Evolutionary conservation across 2,329 filamentous ascomycete species (phyloP), one percentile per base, ranked within the genome.

Genomic region (Teratosphaeria zuluensis): DNA sequence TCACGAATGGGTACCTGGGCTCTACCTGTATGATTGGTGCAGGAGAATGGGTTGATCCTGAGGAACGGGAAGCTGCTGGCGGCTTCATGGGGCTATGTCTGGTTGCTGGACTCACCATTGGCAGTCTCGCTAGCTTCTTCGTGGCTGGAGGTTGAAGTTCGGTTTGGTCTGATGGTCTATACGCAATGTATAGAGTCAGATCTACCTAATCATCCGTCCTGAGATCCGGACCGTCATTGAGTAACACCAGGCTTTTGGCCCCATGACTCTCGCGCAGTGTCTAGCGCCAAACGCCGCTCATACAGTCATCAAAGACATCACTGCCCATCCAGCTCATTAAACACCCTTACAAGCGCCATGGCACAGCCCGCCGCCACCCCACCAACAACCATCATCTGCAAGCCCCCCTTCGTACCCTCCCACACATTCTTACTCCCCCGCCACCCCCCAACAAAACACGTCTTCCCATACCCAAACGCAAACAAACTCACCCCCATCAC

Each of bases 1-100:
- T 91, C 42, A 88, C 85, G 9, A 97, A 92, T 70, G 94, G 94
- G 1, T 97, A 88, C 80, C 74, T 99, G 14, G 88, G 89, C 32
- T 90, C 88, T 58, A 88, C 83, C 65, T 90, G 88, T 72, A 97
- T 99, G 92, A 95, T 97, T 84, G 88, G 88, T 0, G 87, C 91
- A 0, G 84, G 82, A 0, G 84, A 89, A 64, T 92, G 86, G 83
- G 92, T 97, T 0, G 86, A 87, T 3, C 83, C 87, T 1, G 84
- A 86, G 9, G 92, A 99, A 77, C 81, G 88, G 35, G 91, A 96
- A 76, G 92, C 90, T 5, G 86, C 91, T 0, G 94, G 92, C 53
- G 90, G 88, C 1, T 97, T 97, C 72, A 97, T 99, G 94, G 88
- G 89, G 3, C 73, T 96, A 63, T 90, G 87, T 72, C 82, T 97